phyloP scores from a whole-genome alignment of 805 yeast genomes.

The Pichia scutulata region DNA sequence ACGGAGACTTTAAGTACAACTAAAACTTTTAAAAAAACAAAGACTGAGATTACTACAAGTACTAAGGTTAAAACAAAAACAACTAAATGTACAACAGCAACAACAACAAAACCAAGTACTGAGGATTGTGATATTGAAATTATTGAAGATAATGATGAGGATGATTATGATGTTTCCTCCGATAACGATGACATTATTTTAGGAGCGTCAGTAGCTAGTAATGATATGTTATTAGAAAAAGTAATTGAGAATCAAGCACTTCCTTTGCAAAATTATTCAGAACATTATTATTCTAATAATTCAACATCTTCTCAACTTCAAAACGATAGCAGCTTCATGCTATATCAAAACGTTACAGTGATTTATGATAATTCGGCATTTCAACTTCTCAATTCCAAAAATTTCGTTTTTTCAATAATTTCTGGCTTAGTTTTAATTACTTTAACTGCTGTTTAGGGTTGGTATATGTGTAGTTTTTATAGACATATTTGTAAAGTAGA shows the following conservation, averaged over 20 bases:
- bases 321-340: neutral
- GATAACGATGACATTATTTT: neutral
- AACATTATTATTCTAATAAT: neutral
- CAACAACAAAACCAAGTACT: neutral
- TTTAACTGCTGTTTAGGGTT: neutral
- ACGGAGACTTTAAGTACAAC: constrained; percentile 4
- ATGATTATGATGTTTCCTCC: neutral
- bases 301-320: neutral
- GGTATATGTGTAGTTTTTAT: neutral
- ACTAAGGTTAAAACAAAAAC: neutral
- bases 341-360: neutral
- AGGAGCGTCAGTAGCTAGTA: neutral
- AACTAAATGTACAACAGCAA: neutral
- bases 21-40: neutral
- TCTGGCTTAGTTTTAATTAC: neutral
- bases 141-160: neutral
- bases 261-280: neutral
- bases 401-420: neutral
- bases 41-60: neutral
- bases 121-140: neutral
- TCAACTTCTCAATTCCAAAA: neutral
- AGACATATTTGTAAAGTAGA: neutral
- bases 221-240: neutral
- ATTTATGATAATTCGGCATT: neutral
- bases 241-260: neutral